Base-by-base conservation (phyloP, 331 rosid genomes). In the Ulmus americana region DNA sequence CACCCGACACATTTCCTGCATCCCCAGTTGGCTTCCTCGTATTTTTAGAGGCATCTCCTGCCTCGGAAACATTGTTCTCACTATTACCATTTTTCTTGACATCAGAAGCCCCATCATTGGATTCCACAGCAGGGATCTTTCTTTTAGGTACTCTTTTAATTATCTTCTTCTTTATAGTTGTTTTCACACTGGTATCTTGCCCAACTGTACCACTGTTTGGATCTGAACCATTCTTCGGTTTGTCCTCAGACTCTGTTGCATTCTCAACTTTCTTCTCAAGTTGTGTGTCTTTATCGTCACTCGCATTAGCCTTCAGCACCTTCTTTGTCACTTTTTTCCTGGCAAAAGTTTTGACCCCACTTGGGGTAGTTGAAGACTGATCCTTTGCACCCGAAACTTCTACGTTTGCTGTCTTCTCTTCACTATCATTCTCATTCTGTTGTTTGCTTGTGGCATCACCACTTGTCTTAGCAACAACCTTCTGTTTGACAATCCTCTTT, bases 91-190 rank as follows among this genome's bases (percentile, higher is more conserved):
- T 78, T 58, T 54, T 81, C 70, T 74, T 70, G 40, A 63, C 55
- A 20, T 74, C 84, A 68, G 85, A 51, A 59, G 52, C 78, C 64
- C 45, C 82, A 61, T 81, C 51, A 39, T 74, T 65, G 51, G 82
- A 70, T 58, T 69, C 82, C 69, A 68, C 85, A 38, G 40, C 77
- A 75, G 83, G 57, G 10, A 78, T 88, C 72, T 94, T 94, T 71
- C 70, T 85, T 69, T 90, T 94, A 18, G 95, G 85, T n/a, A 90
- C 84, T 74, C 94, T 87, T 77, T 82, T 94, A 69, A 94, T 90
- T 13, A 94, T 67, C 83, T 94, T 94, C 86, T 75, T 92, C 85
- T 82, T 89, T 20, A 83, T 87, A 16, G 69, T 66, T 60, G 85
- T 74, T 78, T 90, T 94, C 11, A 28, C 80, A 65, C 76, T 14